Conservation (phyloP, 1,284 basidiomycete genomes). For the Ceratobasidium theobromae region DNA sequence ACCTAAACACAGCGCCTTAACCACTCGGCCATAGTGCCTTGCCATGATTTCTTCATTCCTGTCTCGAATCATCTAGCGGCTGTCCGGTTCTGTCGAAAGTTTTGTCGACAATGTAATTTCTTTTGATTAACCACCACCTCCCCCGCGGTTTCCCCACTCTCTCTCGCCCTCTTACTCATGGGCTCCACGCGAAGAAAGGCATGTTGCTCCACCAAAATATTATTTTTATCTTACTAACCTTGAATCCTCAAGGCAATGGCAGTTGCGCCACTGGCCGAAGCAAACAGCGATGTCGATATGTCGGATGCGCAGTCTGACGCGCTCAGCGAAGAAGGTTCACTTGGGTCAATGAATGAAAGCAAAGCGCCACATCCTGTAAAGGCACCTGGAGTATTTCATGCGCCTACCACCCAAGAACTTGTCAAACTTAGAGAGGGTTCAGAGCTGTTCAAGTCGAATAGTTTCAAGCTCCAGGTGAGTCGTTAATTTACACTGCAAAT, state of each 20-base stretch:
- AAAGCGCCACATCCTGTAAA: neutral
- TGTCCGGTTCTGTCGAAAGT: too few species aligned
- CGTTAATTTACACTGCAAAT: constrained; percentile 35
- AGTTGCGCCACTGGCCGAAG: neutral
- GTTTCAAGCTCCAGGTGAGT: constrained; percentile 80
- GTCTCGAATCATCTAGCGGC: too few species aligned
- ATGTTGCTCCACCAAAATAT: too few species aligned
- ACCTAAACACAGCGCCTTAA: constrained; percentile 32
- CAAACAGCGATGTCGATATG: neutral
- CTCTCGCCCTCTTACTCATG: neutral
- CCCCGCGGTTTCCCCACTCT: neutral
- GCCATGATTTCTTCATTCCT: neutral
- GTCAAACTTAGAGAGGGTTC: constrained; percentile 73
- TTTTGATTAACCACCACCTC: neutral
- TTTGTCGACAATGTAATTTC: too few species aligned
- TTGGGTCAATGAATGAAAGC: neutral
- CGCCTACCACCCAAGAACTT: constrained; percentile 63
- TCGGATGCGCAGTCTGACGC: neutral
- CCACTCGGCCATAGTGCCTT: constrained; percentile 32
- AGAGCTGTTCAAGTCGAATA: constrained; percentile 77
- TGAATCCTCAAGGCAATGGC: constrained; percentile 1
- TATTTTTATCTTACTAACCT: neutral
- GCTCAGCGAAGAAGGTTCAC: neutral
- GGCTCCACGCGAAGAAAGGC: constrained; percentile 12
- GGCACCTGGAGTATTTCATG: constrained; percentile 36